phyloP scores from a whole-genome alignment of 2,329 filamentous ascomycete genomes.

The Aspergillus tamarii region DNA sequence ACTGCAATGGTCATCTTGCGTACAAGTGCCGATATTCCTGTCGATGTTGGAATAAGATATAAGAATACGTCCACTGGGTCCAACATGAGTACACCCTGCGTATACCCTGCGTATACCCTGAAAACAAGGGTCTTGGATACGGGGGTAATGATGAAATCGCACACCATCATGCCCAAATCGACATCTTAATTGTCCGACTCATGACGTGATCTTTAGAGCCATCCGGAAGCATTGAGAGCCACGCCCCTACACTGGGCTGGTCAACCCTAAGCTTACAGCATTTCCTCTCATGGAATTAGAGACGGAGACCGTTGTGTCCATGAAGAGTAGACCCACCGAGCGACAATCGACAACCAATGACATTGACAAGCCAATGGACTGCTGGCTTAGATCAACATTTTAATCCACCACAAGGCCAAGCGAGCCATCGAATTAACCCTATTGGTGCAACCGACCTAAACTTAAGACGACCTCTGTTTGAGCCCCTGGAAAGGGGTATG shows the following conservation, averaged over 20 bases:
- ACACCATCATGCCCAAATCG: conserved; percentile 1
- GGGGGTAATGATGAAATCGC: conserved; percentile 6
- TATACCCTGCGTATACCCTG: neutral
- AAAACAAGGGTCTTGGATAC: neutral
- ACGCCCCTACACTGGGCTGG: neutral
- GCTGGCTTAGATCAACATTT: neutral
- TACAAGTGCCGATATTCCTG: neutral
- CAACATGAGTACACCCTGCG: neutral
- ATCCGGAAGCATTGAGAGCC: neutral
- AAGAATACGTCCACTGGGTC: neutral
- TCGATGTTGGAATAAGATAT: neutral
- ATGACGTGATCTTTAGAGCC: neutral
- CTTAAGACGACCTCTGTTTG: neutral
- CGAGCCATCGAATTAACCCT: neutral
- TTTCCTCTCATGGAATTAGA: neutral
- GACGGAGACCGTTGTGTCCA: neutral
- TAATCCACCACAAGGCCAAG: neutral
- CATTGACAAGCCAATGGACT: neutral
- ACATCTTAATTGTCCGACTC: neutral
- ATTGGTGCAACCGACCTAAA: neutral
- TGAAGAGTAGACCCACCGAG: neutral
- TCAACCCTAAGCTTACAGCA: neutral
- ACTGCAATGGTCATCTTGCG: neutral
- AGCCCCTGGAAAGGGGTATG: neutral
- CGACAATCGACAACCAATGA: neutral